Conservation (phyloP, 345 rosid species). For the Gynandropsis gynandra region DNA sequence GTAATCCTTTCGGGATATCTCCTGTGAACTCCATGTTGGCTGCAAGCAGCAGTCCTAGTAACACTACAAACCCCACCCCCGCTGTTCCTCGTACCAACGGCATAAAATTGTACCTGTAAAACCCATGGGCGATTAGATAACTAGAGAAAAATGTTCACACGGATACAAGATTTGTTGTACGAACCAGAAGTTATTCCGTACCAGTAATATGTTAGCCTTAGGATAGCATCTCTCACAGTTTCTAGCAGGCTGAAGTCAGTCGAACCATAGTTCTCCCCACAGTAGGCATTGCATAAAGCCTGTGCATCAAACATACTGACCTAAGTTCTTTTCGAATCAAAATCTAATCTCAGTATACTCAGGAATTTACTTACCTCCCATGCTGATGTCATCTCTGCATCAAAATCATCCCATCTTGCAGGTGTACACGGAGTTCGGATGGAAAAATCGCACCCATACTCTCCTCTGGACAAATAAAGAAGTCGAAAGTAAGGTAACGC, state of each 20-base stretch:
- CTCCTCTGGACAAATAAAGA: conserved; percentile 39
- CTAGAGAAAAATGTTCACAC: conserved; percentile 1
- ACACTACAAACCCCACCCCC: conserved; percentile 62
- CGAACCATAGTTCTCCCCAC: conserved; percentile 70
- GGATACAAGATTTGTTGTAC: not conserved
- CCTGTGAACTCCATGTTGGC: conserved; percentile 86
- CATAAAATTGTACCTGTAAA: conserved; percentile 88
- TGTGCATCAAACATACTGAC: conserved; percentile 23
- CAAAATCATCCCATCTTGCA: conserved; percentile 86
- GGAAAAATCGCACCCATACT: conserved; percentile 69
- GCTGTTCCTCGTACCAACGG: conserved; percentile 92
- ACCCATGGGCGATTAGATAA: not conserved
- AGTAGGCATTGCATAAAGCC: conserved; percentile 77
- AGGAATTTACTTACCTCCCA: conserved; percentile 68
- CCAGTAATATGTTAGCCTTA: conserved; percentile 97
- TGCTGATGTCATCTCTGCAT: conserved; percentile 75
- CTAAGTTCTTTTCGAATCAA: not conserved
- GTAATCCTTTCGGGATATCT: conserved; percentile 61
- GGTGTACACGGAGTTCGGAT: conserved; percentile 94
- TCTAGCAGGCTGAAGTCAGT: conserved; percentile 50
- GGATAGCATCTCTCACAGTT: conserved; percentile 64
- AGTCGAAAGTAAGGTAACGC: not conserved
- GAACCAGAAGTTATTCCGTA: conserved; percentile 21
- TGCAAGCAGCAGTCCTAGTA: conserved; percentile 77
- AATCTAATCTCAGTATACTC: not conserved